Percentiles rank a stretch among this genome's conserved stretches.
phyloP scores from a whole-genome alignment of 805 yeast genomes.

The Myxozyma lipomycoides region DNA sequence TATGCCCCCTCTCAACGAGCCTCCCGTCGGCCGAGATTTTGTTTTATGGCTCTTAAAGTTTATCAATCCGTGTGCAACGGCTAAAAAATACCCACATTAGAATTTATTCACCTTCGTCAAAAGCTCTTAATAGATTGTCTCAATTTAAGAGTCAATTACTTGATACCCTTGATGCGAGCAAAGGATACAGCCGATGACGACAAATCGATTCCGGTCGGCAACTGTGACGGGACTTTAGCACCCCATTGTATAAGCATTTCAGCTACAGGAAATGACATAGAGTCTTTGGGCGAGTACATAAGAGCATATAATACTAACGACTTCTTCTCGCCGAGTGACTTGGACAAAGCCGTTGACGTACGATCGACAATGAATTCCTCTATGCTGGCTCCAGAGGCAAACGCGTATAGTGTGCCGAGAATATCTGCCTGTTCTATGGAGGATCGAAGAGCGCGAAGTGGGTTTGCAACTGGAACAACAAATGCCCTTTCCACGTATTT shows the following conservation, averaged over 20 bases:
- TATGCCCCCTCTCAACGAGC: too few species aligned
- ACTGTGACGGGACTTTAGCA: constrained; percentile 33
- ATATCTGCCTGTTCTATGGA: constrained; percentile 38
- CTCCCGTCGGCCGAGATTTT: too few species aligned
- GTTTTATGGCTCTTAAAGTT: too few species aligned
- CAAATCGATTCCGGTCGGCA: constrained; percentile 14
- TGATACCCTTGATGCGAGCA: constrained; percentile 3
- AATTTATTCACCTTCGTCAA: too few species aligned
- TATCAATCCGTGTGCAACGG: not conserved
- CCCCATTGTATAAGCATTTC: constrained; percentile 41
- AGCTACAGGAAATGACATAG: constrained; percentile 37
- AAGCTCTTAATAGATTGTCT: too few species aligned
- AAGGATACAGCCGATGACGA: constrained; percentile 13
- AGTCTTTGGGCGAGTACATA: constrained; percentile 31
- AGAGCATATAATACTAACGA: constrained; percentile 36
- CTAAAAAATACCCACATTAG: too few species aligned
- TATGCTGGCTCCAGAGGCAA: constrained; percentile 42
- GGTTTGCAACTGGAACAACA: constrained; percentile 35
- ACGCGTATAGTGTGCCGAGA: constrained; percentile 34
- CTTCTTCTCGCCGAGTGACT: constrained; percentile 5
- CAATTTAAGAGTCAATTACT: too few species aligned
- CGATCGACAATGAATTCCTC: not conserved
- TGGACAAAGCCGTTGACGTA: constrained; percentile 5
- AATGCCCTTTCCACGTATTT: constrained; percentile 61
- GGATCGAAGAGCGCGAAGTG: constrained; percentile 36